Conservation (phyloP, 345 rosid species). For the Linum usitatissimum region DNA sequence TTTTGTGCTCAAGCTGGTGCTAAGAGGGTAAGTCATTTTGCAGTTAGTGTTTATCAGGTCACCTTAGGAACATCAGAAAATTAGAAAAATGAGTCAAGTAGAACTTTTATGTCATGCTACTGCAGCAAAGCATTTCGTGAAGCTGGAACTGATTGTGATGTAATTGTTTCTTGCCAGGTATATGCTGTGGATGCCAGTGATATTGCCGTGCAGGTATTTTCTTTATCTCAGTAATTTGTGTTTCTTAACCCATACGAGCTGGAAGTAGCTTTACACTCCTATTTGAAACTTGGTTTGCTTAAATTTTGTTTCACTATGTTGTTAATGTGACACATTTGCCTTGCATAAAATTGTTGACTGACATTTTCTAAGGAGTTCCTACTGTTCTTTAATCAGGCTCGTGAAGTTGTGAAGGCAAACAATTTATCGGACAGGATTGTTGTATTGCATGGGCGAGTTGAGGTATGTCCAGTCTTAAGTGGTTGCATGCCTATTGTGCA, state of each 20-base stretch:
- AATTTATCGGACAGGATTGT: conserved; percentile 66
- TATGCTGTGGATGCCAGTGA: conserved; percentile 98
- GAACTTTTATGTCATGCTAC: not conserved
- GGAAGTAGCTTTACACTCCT: not conserved
- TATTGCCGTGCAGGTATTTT: conserved; percentile 82
- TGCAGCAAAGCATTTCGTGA: not conserved
- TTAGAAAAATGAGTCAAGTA: too few relatives aligned
- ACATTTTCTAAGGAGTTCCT: not conserved
- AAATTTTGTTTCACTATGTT: not conserved
- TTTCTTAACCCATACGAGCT: not conserved
- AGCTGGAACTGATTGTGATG: not conserved
- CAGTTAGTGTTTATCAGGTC: conserved; percentile 2
- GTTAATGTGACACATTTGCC: not conserved
- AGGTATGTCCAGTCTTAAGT: conserved; percentile 38
- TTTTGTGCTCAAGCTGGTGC: conserved; percentile 99
- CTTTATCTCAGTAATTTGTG: conserved; percentile 8
- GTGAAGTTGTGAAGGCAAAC: conserved; percentile 93
- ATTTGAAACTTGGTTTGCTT: not conserved
- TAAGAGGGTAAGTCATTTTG: conserved; percentile 47
- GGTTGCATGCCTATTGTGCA: conserved; percentile 4
- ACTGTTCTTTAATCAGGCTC: conserved; percentile 44
- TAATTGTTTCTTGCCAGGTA: conserved; percentile 40
- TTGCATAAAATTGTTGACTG: not conserved
- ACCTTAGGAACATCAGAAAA: too few relatives aligned
- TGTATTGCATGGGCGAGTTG: conserved; percentile 90